Evolutionary conservation across 2,329 filamentous ascomycete species (phyloP), one percentile per base, ranked within the genome.

Genomic region (Ploettnerulaceae sp.): DNA sequence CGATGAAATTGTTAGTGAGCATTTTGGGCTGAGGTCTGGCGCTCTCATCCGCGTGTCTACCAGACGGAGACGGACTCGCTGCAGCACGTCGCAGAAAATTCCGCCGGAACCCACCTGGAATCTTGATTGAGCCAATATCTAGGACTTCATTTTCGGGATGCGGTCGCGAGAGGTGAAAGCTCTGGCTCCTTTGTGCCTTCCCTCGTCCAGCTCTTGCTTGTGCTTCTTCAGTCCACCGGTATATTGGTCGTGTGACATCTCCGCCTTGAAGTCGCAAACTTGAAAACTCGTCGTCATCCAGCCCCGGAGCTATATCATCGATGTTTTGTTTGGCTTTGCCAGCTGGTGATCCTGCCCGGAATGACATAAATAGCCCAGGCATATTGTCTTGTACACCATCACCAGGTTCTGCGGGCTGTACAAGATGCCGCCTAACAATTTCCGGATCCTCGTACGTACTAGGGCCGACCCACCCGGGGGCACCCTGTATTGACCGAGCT

Each of bases 171-270:
- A 87, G 70, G 59, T 84, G 82, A 65, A 96, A 96, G 67, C 90
- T 97, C 70, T 90, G 84, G 69, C 90, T 95, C 59, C 91, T 81
- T 58, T 84, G 79, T 61, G 81, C 72, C 58, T 79, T 79, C 14
- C 74, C 71, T 22, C 70, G 66, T 12, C 70, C 68, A 37, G 72
- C 70, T 56, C 82, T 79, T 36, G 80, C 73, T 62, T 94, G 83
- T 41, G 86, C 86, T 64, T 94, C 87, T 66, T 97, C 89, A 5
- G 89, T 89, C 88, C 94, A 98, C 58, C 88, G 84, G 72, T 98
- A 98, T 59, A 98, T 95, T 45, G 91, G 88, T 51, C 93, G 77
- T 18, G 91, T 96, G 47, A 96, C 85, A 64, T 98, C 93, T 54
- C 93, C 93, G 50, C 93, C 93, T 64, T 97, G 94, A 36, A 98